Conservation (phyloP, 768 basidiomycete species). For the Termitomyces sp. region DNA sequence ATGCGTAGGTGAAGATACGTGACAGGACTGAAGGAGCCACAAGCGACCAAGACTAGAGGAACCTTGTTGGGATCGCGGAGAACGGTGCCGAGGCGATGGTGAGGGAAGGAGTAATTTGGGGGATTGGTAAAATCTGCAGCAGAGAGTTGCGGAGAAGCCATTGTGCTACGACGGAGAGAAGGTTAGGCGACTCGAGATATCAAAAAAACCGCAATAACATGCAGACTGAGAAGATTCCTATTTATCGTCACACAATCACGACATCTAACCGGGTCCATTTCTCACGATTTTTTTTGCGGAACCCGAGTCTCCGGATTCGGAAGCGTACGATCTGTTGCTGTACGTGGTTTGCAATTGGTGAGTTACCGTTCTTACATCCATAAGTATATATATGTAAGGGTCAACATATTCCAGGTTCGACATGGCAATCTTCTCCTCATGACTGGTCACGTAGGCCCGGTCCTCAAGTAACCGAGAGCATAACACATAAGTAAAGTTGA, state of each 20-base stretch:
- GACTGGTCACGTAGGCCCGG: not conserved
- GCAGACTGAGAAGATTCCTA: not conserved
- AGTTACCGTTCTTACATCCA: too few species aligned
- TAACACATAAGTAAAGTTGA: too few species aligned
- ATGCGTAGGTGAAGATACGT: slow-evolving; percentile 98
- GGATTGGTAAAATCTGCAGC: slow-evolving; percentile 54
- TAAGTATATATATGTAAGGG: too few species aligned
- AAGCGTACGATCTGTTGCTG: not conserved
- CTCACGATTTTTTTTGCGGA: not conserved
- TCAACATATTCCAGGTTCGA: too few species aligned
- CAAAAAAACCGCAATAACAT: slow-evolving; percentile 3
- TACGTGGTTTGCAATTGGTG: too few species aligned
- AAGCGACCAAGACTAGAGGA: slow-evolving; percentile 93
- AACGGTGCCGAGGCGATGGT: slow-evolving; percentile 52
- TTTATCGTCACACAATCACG: not conserved
- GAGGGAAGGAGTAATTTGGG: slow-evolving; percentile 61
- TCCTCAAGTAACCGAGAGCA: not conserved
- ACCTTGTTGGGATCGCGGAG: slow-evolving; percentile 63
- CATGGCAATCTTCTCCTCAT: not conserved
- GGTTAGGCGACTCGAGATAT: slow-evolving; percentile 3
- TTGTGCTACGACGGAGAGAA: slow-evolving; percentile 11
- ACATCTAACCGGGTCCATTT: slow-evolving; percentile 1
- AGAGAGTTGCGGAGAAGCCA: slow-evolving; percentile 23
- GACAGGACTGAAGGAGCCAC: slow-evolving; percentile 96
- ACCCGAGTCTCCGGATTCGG: not conserved